These are phyloP conservation scores for Penicillium sp. DNA, from an alignment of 2,329 filamentous ascomycete species.

Conservation along the genomic window DNA sequence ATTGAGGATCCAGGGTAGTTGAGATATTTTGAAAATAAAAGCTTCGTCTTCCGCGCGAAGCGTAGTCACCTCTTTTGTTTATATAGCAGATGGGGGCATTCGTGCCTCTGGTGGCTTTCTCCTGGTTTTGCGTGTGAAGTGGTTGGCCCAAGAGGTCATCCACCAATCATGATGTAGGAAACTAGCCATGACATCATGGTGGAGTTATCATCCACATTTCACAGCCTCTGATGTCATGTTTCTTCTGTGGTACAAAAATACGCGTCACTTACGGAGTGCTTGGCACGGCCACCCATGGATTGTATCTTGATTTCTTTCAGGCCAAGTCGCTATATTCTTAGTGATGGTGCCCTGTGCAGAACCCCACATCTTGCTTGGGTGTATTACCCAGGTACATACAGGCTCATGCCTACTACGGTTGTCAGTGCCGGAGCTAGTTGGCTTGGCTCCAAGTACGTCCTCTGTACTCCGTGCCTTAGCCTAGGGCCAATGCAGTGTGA, in stretches of 20 bases:
- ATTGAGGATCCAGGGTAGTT: background rate
- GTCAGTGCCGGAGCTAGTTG: background rate
- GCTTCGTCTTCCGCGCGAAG: background rate
- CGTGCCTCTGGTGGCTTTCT: slow-evolving; percentile 2
- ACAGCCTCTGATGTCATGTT: slow-evolving; percentile 25
- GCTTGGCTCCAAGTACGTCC: background rate
- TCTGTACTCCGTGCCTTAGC: background rate
- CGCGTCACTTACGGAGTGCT: background rate
- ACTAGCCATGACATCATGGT: slow-evolving; percentile 20
- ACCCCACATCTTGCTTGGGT: background rate
- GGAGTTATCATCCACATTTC: background rate
- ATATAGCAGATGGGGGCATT: slow-evolving; percentile 16
- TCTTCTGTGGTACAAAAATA: background rate
- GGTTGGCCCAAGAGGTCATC: slow-evolving; percentile 1
- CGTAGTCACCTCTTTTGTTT: slow-evolving; percentile 12
- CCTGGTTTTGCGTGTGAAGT: slow-evolving; percentile 13
- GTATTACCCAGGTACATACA: background rate
- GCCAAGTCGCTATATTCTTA: no score
- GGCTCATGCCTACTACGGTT: background rate
- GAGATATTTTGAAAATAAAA: background rate
- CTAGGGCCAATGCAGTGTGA: slow-evolving; percentile 6
- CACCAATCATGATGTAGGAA: slow-evolving; percentile 11
- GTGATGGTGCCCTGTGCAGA: background rate
- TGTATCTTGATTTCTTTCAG: background rate
- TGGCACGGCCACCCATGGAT: background rate